Percentiles rank a stretch among this genome's conserved stretches.
phyloP scores from a whole-genome alignment of 148 eudicot genomes.

The Silene latifolia region DNA sequence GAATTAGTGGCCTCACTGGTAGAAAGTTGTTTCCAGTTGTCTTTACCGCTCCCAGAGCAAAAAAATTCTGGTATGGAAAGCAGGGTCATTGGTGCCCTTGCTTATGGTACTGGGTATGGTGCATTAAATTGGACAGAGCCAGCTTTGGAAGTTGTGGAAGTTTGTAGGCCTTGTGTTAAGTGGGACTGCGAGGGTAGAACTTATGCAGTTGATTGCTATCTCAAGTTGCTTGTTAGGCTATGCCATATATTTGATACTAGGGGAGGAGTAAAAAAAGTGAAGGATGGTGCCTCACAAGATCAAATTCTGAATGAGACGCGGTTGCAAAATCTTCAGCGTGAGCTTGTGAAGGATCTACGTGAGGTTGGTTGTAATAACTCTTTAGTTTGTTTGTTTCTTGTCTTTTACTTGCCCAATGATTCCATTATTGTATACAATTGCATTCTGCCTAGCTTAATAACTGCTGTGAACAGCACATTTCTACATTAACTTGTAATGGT shows the following conservation, averaged over 20 bases:
- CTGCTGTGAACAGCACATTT: neutral
- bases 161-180: constrained; percentile 93
- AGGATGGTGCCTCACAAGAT: constrained; percentile 99
- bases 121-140: constrained; percentile 99
- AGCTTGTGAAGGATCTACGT: constrained; percentile 79
- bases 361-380: constrained; percentile 50
- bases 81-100: constrained; percentile 97
- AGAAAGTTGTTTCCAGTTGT: constrained; percentile 98
- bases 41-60: constrained; percentile 96
- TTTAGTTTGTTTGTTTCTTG: neutral
- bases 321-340: constrained; percentile 84
- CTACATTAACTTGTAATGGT: neutral
- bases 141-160: constrained; percentile 96
- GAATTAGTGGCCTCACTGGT: constrained; percentile 92
- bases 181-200: constrained; percentile 99
- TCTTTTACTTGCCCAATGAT: neutral
- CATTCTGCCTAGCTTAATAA: constrained; percentile 2
- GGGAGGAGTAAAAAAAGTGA: constrained; percentile 93
- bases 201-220: constrained; percentile 95
- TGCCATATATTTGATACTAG: constrained; percentile 97
- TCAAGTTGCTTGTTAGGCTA: constrained; percentile 90
- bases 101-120: constrained; percentile 99
- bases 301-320: constrained; percentile 94
- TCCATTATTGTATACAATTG: neutral
- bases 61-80: constrained; percentile 94